Percentiles rank a stretch among this genome's conserved stretches.
These are phyloP conservation scores for Pythium chondricola DNA, from an alignment of 352 stramenopile species.

Conservation along the genomic window DNA sequence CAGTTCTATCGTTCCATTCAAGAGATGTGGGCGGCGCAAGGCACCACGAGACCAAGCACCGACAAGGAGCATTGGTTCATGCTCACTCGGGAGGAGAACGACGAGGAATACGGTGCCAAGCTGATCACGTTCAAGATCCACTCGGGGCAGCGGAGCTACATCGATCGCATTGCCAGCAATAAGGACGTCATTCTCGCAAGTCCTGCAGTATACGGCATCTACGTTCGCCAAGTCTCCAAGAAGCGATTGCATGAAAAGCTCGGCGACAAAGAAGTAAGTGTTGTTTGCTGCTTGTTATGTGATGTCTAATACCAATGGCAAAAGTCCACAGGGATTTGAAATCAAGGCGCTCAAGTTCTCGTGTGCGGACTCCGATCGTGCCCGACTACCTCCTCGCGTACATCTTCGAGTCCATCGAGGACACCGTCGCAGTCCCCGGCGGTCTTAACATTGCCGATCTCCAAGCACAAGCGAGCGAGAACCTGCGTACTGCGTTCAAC, in stretches of 20 bases:
- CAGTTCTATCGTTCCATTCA: too few species aligned
- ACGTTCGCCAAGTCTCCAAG: conserved; percentile 4
- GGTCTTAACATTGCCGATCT: background rate
- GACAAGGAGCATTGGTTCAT: conserved; percentile 11
- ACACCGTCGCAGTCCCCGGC: background rate
- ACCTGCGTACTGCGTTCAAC: conserved; percentile 1
- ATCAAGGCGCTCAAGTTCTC: conserved; percentile 5
- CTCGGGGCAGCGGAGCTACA: conserved; percentile 1
- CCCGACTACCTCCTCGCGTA: background rate
- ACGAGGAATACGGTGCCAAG: background rate
- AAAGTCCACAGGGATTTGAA: background rate
- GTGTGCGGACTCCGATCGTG: background rate
- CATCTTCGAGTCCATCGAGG: conserved; percentile 4
- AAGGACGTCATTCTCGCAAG: conserved; percentile 2
- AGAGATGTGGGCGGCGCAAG: too few species aligned
- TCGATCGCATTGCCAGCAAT: background rate
- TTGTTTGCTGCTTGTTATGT: background rate
- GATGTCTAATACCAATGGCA: background rate
- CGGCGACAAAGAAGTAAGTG: background rate
- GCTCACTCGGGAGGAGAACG: background rate
- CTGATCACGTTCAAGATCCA: conserved; percentile 7
- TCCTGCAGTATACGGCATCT: conserved; percentile 2
- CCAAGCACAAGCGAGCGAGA: conserved; percentile 2
- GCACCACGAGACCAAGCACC: too few species aligned
- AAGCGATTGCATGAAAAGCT: background rate